phyloP scores from a whole-genome alignment of 1,284 basidiomycete genomes.

The Neolentinus lepideus region DNA sequence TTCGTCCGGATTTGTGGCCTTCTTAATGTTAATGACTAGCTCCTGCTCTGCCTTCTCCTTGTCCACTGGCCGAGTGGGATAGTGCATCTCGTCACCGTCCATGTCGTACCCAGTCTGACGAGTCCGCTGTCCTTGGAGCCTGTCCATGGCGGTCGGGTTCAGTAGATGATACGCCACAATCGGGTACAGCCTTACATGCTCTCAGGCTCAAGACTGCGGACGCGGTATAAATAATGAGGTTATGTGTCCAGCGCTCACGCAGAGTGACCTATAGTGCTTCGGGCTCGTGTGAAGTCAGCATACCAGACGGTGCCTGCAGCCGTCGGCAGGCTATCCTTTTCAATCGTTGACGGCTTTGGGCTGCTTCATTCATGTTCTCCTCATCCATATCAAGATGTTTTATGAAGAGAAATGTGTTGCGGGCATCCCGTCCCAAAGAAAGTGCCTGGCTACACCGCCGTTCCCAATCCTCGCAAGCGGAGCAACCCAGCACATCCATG shows the following conservation, averaged over 20 bases:
- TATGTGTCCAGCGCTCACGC: not conserved
- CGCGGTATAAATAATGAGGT: not conserved
- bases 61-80: constrained; percentile 93
- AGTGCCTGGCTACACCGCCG: not conserved
- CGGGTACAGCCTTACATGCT: not conserved
- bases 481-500: constrained; percentile 31
- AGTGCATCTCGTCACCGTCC: constrained; percentile 76
- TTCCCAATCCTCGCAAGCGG: not conserved
- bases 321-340: no score
- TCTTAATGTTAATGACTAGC: constrained; percentile 91
- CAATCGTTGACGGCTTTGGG: no score
- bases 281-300: not conserved
- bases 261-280: not conserved
- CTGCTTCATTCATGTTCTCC: no score
- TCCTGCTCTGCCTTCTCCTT: constrained; percentile 95
- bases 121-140: constrained; percentile 25
- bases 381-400: not conserved
- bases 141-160: constrained; percentile 6
- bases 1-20: constrained; percentile 91
- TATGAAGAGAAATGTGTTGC: not conserved
- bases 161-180: not conserved
- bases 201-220: not conserved
- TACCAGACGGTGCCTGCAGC: no score
- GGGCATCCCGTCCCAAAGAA: not conserved
- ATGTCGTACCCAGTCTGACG: constrained; percentile 47